Evolutionary conservation across 2,329 filamentous ascomycete genomes (phyloP).

Genomic region (Ilyonectria mors-panacis): DNA sequence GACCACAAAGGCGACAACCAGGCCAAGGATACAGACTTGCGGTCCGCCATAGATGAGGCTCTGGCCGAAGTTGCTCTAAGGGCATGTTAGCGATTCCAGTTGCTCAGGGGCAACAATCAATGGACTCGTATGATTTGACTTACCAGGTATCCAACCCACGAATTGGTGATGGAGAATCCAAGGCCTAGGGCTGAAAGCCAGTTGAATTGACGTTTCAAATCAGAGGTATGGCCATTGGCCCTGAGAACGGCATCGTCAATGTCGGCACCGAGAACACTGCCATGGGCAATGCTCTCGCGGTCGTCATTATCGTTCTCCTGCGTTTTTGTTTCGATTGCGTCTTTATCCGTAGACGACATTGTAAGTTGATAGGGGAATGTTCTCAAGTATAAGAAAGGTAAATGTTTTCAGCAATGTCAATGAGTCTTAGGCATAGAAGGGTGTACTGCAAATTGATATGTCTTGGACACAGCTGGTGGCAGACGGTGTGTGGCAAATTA

Average conservation of each 20-base stretch:
- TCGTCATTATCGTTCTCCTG: slow-evolving; percentile 1
- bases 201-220: slow-evolving; percentile 30
- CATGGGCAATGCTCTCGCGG: slow-evolving; percentile 19
- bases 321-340: slow-evolving; percentile 6
- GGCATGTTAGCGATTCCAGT: neutral
- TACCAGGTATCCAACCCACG: slow-evolving; percentile 30
- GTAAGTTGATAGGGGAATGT: no score
- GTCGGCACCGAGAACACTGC: slow-evolving; percentile 17
- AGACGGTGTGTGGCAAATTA: neutral
- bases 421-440: no score
- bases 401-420: no score
- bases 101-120: no score
- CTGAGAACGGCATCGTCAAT: slow-evolving; percentile 28
- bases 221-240: slow-evolving; percentile 29
- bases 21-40: slow-evolving; percentile 21
- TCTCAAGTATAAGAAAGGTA: no score
- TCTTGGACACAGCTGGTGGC: neutral
- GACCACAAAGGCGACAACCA: slow-evolving; percentile 24
- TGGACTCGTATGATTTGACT: neutral
- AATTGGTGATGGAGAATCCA: slow-evolving; percentile 33
- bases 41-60: slow-evolving; percentile 31
- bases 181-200: slow-evolving; percentile 31
- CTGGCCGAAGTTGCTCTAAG: slow-evolving; percentile 30
- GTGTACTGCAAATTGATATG: no score
- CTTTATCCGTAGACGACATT: slow-evolving; percentile 12